Evolutionary conservation across 495 filamentous ascomycete species (phyloP).

Genomic region (Podospora pseudoanserina): DNA sequence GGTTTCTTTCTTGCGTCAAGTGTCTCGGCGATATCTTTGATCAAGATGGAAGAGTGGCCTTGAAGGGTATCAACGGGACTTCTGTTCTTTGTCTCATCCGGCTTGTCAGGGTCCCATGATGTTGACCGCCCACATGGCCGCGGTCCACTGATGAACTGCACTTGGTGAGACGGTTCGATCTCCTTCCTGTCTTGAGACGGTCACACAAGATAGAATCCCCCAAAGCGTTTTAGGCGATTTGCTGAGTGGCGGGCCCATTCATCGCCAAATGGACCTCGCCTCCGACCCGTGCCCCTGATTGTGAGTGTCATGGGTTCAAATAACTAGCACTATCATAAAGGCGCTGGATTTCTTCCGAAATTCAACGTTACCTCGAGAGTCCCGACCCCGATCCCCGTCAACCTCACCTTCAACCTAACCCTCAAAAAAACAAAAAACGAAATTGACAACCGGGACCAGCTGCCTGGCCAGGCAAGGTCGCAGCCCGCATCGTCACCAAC

Average conservation of each 20-base stretch:
- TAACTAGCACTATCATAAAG: background rate
- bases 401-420: too few relatives aligned
- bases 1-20: conserved; percentile 24
- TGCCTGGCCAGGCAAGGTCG: background rate
- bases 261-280: conserved; percentile 4
- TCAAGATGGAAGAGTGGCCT: background rate
- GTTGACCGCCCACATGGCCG: background rate
- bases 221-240: background rate
- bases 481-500: conserved; percentile 5
- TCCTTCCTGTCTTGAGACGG: conserved; percentile 1
- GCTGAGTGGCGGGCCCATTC: background rate
- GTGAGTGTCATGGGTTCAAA: background rate
- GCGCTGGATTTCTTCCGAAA: conserved; percentile 7
- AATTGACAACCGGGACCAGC: background rate
- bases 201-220: background rate
- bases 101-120: background rate
- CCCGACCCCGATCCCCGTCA: background rate
- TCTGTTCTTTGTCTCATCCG: background rate
- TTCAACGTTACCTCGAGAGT: conserved; percentile 9
- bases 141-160: background rate
- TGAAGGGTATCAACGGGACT: background rate
- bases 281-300: background rate
- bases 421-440: background rate
- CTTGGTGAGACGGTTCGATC: background rate
- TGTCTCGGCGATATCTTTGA: background rate